phyloP scores from a whole-genome alignment of 352 stramenopile genomes.

The Pythium volutum region DNA sequence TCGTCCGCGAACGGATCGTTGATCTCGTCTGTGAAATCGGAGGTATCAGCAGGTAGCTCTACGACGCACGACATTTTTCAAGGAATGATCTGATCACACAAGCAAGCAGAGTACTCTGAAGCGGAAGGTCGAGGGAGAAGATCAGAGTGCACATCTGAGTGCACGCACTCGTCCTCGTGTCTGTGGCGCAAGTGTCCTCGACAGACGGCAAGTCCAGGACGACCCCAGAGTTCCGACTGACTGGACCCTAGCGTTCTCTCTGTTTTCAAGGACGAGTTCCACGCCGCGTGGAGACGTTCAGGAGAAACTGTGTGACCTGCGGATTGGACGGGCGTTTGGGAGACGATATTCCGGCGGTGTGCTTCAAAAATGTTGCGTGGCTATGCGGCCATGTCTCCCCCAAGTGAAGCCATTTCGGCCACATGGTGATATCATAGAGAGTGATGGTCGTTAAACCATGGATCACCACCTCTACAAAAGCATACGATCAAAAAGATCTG shows the following conservation, averaged over 20 bases:
- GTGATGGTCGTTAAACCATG: slow-evolving; percentile 23
- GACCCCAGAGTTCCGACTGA: too few species aligned
- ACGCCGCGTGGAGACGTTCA: background rate
- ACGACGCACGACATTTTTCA: slow-evolving; percentile 2
- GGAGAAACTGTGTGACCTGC: background rate
- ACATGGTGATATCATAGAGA: background rate
- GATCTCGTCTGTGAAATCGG: background rate
- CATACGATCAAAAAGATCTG: background rate
- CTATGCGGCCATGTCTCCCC: slow-evolving; percentile 16
- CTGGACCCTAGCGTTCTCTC: too few species aligned
- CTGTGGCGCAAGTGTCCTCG: too few species aligned
- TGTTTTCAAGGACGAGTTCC: background rate
- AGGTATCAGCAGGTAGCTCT: background rate
- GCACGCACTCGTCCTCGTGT: too few species aligned
- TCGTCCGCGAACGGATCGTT: background rate
- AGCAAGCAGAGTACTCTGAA: too few species aligned
- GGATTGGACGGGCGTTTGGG: background rate
- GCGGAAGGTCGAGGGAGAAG: too few species aligned
- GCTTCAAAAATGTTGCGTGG: slow-evolving; percentile 8
- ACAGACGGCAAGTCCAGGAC: too few species aligned
- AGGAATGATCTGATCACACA: background rate
- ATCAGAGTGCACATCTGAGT: too few species aligned
- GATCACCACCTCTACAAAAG: background rate
- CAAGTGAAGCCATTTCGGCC: background rate
- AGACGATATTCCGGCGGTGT: background rate